Evolutionary conservation across 1,139 yeast species (phyloP).

Genomic region (Hyphopichia buzzinii): DNA sequence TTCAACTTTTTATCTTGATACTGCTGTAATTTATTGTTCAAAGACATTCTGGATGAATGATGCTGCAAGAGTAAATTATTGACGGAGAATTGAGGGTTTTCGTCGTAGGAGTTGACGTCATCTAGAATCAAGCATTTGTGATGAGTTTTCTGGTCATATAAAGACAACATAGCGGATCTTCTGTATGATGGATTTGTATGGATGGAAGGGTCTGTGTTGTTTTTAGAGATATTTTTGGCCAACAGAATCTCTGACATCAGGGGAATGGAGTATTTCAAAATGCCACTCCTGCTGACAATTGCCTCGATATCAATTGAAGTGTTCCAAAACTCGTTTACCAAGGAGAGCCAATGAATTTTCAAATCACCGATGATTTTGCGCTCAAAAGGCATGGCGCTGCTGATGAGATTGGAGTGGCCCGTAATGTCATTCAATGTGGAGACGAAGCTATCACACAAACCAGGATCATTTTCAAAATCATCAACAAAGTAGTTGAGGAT

Average conservation of each 20-base stretch:
- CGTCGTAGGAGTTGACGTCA: constrained; percentile 21
- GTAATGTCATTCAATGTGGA: constrained; percentile 48
- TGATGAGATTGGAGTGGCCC: constrained; percentile 24
- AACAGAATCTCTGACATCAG: constrained; percentile 20
- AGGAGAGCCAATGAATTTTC: constrained; percentile 41
- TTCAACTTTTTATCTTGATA: constrained; percentile 9
- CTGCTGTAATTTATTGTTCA: constrained; percentile 31
- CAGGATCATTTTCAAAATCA: constrained; percentile 53
- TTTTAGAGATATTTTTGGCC: constrained; percentile 25
- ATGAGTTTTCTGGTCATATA: constrained; percentile 43
- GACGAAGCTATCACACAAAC: constrained; percentile 48
- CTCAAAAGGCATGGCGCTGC: constrained; percentile 28
- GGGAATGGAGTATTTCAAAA: constrained; percentile 28
- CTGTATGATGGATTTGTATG: constrained; percentile 52
- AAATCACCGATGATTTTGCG: constrained; percentile 45
- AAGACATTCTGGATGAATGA: constrained; percentile 37
- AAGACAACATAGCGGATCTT: constrained; percentile 54
- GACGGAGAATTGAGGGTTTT: constrained; percentile 41
- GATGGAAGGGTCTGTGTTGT: constrained; percentile 39
- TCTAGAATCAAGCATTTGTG: constrained; percentile 38
- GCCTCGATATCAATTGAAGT: constrained; percentile 23
- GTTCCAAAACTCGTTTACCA: constrained; percentile 34
- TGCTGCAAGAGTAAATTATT: constrained; percentile 41
- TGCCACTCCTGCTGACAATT: constrained; percentile 13
- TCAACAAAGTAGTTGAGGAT: constrained; percentile 71